Conservation (phyloP, 1,284 basidiomycete species). For the Leccinum variabile region DNA sequence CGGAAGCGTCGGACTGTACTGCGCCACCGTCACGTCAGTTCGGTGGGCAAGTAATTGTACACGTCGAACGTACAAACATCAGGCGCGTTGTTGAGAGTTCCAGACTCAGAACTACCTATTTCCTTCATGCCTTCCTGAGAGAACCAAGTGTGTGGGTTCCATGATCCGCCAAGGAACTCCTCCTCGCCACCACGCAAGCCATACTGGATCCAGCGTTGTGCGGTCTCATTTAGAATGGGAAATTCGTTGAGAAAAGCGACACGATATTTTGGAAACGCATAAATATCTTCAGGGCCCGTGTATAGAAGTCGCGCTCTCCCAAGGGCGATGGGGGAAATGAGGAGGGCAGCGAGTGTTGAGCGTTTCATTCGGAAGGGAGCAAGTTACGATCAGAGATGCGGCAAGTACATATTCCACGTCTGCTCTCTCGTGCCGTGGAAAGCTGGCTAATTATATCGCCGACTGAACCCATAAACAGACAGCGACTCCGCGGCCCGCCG, state of each 20-base stretch:
- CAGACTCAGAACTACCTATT: constrained; percentile 53
- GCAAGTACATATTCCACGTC: constrained; percentile 16
- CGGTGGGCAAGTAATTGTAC: constrained; percentile 7
- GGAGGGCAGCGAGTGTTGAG: constrained; percentile 18
- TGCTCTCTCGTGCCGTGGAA: constrained; percentile 19
- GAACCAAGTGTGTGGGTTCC: constrained; percentile 44
- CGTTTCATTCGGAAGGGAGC: constrained; percentile 23
- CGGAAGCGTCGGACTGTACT: constrained; percentile 20
- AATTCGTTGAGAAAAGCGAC: constrained; percentile 80
- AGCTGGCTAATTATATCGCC: constrained; percentile 34
- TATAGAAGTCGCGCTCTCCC: constrained; percentile 53
- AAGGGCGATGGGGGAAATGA: constrained; percentile 22
- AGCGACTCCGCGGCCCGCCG: constrained; percentile 30
- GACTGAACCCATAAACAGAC: constrained; percentile 25
- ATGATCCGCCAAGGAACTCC: constrained; percentile 73
- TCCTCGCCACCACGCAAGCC: constrained; percentile 71
- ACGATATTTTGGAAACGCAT: constrained; percentile 83
- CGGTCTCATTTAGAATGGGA: constrained; percentile 75
- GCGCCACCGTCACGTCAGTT: constrained; percentile 15
- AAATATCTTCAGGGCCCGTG: constrained; percentile 75
- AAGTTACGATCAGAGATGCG: not conserved
- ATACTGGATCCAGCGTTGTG: constrained; percentile 64
- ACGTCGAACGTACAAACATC: constrained; percentile 33
- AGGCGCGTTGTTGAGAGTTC: constrained; percentile 21
- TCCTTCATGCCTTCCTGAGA: constrained; percentile 45